These are phyloP conservation scores for Harringtonia lauricola DNA, from an alignment of 2,329 filamentous ascomycete species.

Conservation along the genomic window DNA sequence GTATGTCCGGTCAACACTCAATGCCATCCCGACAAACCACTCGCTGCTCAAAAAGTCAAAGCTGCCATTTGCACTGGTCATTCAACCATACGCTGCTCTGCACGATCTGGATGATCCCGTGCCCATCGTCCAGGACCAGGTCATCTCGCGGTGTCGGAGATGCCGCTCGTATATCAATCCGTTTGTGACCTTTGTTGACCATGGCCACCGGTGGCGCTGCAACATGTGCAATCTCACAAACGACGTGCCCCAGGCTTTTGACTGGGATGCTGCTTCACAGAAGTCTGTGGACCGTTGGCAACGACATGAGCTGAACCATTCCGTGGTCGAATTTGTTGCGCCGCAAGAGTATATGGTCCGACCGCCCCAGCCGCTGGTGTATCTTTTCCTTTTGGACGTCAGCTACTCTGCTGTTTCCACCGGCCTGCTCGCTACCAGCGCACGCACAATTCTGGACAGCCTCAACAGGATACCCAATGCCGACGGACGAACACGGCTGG, in stretches of 20 bases:
- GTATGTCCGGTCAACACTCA: slow-evolving; percentile 91
- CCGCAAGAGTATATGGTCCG: slow-evolving; percentile 99
- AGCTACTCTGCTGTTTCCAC: slow-evolving; percentile 84
- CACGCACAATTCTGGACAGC: slow-evolving; percentile 88
- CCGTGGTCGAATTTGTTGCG: slow-evolving; percentile 95
- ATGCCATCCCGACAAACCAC: slow-evolving; percentile 85
- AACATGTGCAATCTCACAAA: slow-evolving; percentile 99
- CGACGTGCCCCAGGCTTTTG: slow-evolving; percentile 97
- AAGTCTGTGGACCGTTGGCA: slow-evolving; percentile 89
- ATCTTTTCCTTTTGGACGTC: slow-evolving; percentile 91
- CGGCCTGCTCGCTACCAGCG: slow-evolving; percentile 82
- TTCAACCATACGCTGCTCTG: slow-evolving; percentile 87
- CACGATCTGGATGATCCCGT: slow-evolving; percentile 88
- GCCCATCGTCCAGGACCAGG: slow-evolving; percentile 88
- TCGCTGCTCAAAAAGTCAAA: slow-evolving; percentile 94
- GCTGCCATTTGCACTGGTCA: slow-evolving; percentile 87
- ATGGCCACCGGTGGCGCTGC: slow-evolving; percentile 95
- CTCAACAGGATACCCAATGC: slow-evolving; percentile 97
- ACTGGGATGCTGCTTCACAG: slow-evolving; percentile 90
- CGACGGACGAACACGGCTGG: slow-evolving; percentile 80
- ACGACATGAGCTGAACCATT: slow-evolving; percentile 82
- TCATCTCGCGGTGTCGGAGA: slow-evolving; percentile 91
- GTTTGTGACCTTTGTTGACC: slow-evolving; percentile 90
- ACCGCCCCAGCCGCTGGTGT: slow-evolving; percentile 88
- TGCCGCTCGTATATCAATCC: slow-evolving; percentile 98